Percentiles rank a stretch among this genome's conserved stretches.
Evolutionary conservation across 257 asterid species (phyloP).

Genomic region (Solanum megistacrolobum): DNA sequence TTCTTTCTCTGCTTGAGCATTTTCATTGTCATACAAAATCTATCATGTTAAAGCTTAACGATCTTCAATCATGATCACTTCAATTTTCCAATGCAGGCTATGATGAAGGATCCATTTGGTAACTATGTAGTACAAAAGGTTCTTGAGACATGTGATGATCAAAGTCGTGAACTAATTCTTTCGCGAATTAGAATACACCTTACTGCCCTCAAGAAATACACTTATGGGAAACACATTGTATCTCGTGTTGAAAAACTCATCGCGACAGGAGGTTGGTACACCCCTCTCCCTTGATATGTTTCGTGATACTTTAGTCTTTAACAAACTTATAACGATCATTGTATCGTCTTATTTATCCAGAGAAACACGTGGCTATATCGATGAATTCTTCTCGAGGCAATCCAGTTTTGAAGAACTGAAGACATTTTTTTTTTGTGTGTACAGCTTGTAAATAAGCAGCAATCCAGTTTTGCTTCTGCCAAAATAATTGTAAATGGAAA

Average conservation of each 20-base stretch:
- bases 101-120: constrained; percentile 94
- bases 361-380: not conserved
- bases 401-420: not conserved
- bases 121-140: constrained; percentile 87
- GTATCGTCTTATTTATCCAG: not conserved
- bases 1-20: not conserved
- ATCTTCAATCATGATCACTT: not conserved
- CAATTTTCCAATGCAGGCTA: constrained; percentile 34
- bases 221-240: constrained; percentile 87
- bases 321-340: not conserved
- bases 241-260: constrained; percentile 54
- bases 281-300: not conserved
- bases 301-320: not conserved
- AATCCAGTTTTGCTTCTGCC: not conserved
- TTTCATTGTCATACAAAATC: not conserved
- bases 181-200: constrained; percentile 80
- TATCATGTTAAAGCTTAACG: not conserved
- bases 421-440: not conserved
- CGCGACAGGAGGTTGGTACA: constrained; percentile 57
- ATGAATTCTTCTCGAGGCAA: not conserved
- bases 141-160: constrained; percentile 79
- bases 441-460: constrained; percentile 3
- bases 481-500: not conserved
- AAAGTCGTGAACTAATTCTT: constrained; percentile 54
- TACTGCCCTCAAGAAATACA: constrained; percentile 67